phyloP scores from a whole-genome alignment of 176 grass and related monocot genomes.

The Lolium multiflorum region DNA sequence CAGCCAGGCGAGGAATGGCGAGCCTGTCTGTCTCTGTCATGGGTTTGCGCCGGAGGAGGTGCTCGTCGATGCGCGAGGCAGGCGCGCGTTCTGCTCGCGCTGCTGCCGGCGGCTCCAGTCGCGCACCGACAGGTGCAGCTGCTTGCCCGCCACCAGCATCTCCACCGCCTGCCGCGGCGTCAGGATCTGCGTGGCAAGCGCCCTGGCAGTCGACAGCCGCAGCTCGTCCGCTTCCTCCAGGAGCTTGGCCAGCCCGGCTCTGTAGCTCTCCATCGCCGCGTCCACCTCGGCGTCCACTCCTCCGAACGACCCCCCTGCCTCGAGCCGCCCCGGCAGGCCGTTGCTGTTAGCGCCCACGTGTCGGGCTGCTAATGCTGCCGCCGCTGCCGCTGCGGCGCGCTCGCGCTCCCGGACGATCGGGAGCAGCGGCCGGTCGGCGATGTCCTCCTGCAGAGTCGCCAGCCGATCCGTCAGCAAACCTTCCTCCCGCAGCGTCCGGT shows the following conservation, averaged over 20 bases:
- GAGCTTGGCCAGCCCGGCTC: conserved; percentile 38
- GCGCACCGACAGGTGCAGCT: conserved; percentile 62
- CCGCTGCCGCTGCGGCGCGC: neutral
- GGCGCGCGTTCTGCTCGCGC: neutral
- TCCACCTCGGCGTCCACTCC: conserved; percentile 43
- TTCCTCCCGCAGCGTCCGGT: conserved; percentile 60
- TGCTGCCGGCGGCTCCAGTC: conserved; percentile 57
- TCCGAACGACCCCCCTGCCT: neutral
- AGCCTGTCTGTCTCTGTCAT: conserved; percentile 34
- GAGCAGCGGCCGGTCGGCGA: conserved; percentile 76
- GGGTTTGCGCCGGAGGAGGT: neutral
- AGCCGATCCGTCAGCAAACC: conserved; percentile 44
- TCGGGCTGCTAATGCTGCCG: neutral
- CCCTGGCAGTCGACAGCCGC: conserved; percentile 50
- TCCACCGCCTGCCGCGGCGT: conserved; percentile 68
- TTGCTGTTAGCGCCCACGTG: neutral
- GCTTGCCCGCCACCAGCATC: conserved; percentile 64
- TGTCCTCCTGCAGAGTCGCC: conserved; percentile 68
- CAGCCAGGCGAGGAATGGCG: neutral
- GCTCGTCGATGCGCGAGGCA: neutral
- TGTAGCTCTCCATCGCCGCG: conserved; percentile 57
- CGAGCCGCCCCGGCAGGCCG: neutral
- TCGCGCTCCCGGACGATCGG: conserved; percentile 50
- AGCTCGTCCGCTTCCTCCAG: conserved; percentile 69
- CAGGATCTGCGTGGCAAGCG: conserved; percentile 57